Percentiles rank a stretch among this genome's conserved stretches.
These are phyloP conservation scores for Erodium texanum DNA, from an alignment of 441 rosid genomes.

Conservation along the genomic window DNA sequence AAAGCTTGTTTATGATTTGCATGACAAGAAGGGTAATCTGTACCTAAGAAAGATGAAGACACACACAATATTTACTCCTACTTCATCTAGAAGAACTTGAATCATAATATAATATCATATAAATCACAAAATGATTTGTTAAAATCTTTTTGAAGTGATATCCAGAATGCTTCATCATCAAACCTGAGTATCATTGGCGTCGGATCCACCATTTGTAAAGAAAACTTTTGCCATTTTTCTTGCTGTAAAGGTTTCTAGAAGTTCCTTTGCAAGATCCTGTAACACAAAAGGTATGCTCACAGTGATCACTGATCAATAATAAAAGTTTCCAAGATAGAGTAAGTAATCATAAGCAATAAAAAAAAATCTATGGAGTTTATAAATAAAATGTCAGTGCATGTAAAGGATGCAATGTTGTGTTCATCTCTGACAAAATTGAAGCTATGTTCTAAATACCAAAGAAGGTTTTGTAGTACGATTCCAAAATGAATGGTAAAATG, in stretches of 20 bases:
- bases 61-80: background rate
- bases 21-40: background rate
- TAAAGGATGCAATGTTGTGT: background rate
- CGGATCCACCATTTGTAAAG: slow-evolving; percentile 93
- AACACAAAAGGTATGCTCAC: background rate
- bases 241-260: slow-evolving; percentile 73
- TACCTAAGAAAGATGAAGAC: background rate
- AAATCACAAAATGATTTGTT: background rate
- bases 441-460: slow-evolving; percentile 37
- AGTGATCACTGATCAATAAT: background rate
- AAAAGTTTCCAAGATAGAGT: background rate
- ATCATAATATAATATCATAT: background rate
- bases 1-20: background rate
- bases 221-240: slow-evolving; percentile 79
- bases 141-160: background rate
- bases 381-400: background rate
- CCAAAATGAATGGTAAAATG: slow-evolving; percentile 97
- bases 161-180: background rate
- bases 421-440: background rate
- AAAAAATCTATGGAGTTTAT: background rate
- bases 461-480: slow-evolving; percentile 93
- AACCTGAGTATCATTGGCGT: slow-evolving; percentile 93
- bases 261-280: slow-evolving; percentile 88
- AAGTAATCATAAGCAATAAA: background rate
- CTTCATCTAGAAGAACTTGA: no score